Evolutionary conservation across 179 eudicot genomes (phyloP), one percentile per base, ranked within the genome.

Genomic region (Corrigiola litoralis): DNA sequence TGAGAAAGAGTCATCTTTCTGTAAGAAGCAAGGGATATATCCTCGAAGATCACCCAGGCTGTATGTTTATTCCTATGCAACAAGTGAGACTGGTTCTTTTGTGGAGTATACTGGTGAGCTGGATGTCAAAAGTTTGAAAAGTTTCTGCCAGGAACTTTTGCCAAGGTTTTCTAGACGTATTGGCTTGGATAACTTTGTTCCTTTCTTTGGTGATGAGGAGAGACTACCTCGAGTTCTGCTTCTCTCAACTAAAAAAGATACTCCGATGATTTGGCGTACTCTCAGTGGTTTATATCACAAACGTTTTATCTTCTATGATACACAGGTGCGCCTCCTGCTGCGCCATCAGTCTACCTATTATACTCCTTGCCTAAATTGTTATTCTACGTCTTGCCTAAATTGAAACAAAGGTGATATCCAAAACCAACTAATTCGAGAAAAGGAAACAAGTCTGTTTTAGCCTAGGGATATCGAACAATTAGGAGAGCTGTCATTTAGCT

Each of bases 191-290:
- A 63, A 73, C 28, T 76, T 85, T 53, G 82, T 79, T 25, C 68
- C 76, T n/a, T 69, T 72, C 20, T 70, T 79, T 60, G 73, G 79
- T 58, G 21, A 34, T 48, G 79, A 67, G 37, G 85, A 82, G 59
- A 63, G 47, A 17, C 76, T 81, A 55, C 97, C 98, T 64, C 84
- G 65, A 67, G 87, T 87, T 64, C 72, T 92, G 84, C 90, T 92
- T 76, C 82, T 92, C 58, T 90, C 98, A 12, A 76, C 97, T 31
- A 90, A 84, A 76, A 92, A 86, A 71, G 89, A 85, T 70, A 87
- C 97, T 31, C 98, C 98, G 8, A 72, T 83, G 38, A 90, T 92
- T 73, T 92, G 98, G 98, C 94, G 90, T 58, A 86, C 84, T 27
- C 86, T 92, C 63, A 85, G 91, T 72, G 97, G 98, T 55, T 71